A percentile compares a stretch with the other conserved stretches of the same genome.
Evolutionary conservation across 495 filamentous ascomycete species (phyloP).

Genomic region (Penicillium angulare): DNA sequence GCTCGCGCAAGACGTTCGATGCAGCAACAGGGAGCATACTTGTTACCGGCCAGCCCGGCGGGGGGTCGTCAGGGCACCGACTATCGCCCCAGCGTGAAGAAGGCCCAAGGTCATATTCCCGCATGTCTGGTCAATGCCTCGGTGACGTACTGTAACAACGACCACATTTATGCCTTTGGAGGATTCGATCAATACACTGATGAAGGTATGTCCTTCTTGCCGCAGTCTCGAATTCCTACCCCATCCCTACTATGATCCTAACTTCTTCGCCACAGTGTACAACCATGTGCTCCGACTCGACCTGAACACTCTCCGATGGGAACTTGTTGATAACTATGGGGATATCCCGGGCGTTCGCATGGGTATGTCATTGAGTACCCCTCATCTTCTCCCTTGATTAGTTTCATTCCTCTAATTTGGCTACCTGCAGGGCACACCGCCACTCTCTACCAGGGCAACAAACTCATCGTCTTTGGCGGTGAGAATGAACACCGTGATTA

Average conservation of each 20-base stretch:
- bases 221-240: not conserved
- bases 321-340: constrained; percentile 94
- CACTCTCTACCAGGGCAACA: constrained; percentile 90
- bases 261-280: constrained; percentile 62
- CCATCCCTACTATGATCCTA: not conserved
- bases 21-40: constrained; percentile 66
- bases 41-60: constrained; percentile 77
- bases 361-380: constrained; percentile 57
- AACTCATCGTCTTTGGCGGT: constrained; percentile 91
- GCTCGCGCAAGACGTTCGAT: constrained; percentile 22
- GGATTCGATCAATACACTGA: constrained; percentile 99
- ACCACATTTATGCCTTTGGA: constrained; percentile 96
- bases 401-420: not conserved
- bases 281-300: constrained; percentile 93
- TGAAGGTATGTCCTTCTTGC: constrained; percentile 55
- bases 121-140: constrained; percentile 97
- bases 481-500: constrained; percentile 97
- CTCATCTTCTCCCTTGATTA: constrained; percentile 5
- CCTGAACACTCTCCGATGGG: constrained; percentile 85
- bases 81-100: constrained; percentile 78
- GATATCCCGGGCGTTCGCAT: constrained; percentile 98
- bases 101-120: constrained; percentile 80
- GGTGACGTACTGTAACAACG: constrained; percentile 93
- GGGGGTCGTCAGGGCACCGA: constrained; percentile 62
- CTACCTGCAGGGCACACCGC: constrained; percentile 77